Evolutionary conservation across 345 rosid genomes (phyloP).

Genomic region (Eucalyptus virginea): DNA sequence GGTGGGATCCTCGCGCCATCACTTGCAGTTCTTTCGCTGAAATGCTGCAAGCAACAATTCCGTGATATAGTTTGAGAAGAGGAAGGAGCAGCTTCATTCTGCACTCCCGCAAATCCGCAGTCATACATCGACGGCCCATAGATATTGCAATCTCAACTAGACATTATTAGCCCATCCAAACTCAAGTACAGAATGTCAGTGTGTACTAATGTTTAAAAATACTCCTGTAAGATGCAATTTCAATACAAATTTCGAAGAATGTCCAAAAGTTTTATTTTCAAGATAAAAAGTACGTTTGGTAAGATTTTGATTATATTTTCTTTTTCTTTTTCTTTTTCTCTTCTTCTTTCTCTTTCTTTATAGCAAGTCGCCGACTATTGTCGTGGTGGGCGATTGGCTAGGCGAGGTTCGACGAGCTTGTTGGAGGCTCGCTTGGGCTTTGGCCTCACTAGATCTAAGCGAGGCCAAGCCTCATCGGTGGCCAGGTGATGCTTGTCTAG

Average conservation of each 20-base stretch:
- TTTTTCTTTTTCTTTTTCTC: accelerated
- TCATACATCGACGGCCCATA: background rate
- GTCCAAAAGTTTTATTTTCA: no score
- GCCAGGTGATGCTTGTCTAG: accelerated
- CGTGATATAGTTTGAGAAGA: background rate
- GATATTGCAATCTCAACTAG: no score
- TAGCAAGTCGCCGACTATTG: accelerated
- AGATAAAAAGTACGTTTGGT: no score
- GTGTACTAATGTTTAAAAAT: background rate
- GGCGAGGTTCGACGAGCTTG: accelerated
- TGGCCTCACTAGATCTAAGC: accelerated
- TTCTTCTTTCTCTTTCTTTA: no score
- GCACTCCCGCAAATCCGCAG: background rate
- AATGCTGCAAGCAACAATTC: background rate
- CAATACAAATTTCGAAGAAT: background rate
- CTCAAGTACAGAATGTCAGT: no score
- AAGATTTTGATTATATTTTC: no score
- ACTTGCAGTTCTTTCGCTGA: background rate
- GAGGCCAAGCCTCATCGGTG: accelerated
- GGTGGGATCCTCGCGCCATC: background rate
- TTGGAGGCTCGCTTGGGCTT: accelerated
- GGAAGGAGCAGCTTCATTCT: background rate
- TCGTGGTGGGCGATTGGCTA: no score
- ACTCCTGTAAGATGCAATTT: background rate
- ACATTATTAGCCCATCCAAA: no score